Percentiles rank a stretch among this genome's conserved stretches.
Evolutionary conservation across 768 basidiomycete species (phyloP).

Genomic region (Lactarius tabidus): DNA sequence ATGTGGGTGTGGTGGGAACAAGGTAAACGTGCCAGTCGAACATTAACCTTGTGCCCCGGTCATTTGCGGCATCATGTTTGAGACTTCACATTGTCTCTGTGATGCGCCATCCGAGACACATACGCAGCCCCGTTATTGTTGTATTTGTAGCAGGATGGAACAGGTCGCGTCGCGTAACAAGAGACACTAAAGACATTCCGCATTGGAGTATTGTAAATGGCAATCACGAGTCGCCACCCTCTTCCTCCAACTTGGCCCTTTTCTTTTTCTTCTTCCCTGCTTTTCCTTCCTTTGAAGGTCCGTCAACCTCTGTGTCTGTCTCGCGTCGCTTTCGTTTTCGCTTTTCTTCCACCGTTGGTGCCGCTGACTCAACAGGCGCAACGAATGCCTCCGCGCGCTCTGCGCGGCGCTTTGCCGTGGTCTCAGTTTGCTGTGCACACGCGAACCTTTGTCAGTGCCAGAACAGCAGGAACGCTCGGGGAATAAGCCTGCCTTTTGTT

Average conservation of each 20-base stretch:
- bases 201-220: background rate
- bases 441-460: constrained; percentile 3
- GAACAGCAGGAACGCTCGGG: background rate
- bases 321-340: constrained; percentile 48
- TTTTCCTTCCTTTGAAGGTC: constrained; percentile 29
- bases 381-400: constrained; percentile 86
- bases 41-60: background rate
- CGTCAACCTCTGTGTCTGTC: constrained; percentile 34
- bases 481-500: constrained; percentile 58
- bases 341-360: constrained; percentile 74
- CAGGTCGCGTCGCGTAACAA: background rate
- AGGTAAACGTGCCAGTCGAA: background rate
- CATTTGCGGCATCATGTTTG: constrained; percentile 12
- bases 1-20: constrained; percentile 13
- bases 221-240: constrained; percentile 7
- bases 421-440: constrained; percentile 66
- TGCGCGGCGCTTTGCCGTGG: constrained; percentile 62
- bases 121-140: background rate
- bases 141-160: background rate
- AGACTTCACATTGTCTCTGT: background rate
- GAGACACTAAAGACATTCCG: background rate
- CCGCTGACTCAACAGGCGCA: constrained; percentile 77
- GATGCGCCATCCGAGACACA: background rate
- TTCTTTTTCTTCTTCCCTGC: constrained; percentile 42
- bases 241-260: constrained; percentile 30